Evolutionary conservation across 768 basidiomycete species (phyloP).

Genomic region (Cubamyces lactineus): DNA sequence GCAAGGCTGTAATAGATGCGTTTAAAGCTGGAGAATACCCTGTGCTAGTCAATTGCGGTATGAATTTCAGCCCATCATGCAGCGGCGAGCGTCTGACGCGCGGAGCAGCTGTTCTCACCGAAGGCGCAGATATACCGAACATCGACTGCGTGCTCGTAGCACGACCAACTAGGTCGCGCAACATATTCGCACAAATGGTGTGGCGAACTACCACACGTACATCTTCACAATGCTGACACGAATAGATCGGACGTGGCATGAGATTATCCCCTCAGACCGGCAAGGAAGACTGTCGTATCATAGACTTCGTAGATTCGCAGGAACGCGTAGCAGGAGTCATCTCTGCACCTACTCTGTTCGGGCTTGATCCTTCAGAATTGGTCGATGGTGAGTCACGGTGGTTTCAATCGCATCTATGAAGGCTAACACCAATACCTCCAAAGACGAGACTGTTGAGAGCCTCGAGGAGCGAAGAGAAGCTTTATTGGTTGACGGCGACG

Average conservation of each 20-base stretch:
- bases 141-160: slow-evolving; percentile 91
- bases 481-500: neutral
- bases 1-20: slow-evolving; percentile 60
- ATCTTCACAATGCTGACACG: neutral
- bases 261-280: slow-evolving; percentile 78
- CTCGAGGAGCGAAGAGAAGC: slow-evolving; percentile 48
- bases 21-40: slow-evolving; percentile 80
- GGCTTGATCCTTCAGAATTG: slow-evolving; percentile 73
- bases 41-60: slow-evolving; percentile 89
- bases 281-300: slow-evolving; percentile 83
- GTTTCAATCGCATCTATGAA: neutral
- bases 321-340: slow-evolving; percentile 70
- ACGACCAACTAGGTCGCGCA: slow-evolving; percentile 85
- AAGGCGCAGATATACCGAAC: slow-evolving; percentile 93
- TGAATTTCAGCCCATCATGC: slow-evolving; percentile 9
- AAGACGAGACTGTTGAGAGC: slow-evolving; percentile 56
- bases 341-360: slow-evolving; percentile 82
- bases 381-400: slow-evolving; percentile 54
- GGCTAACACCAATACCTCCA: slow-evolving; percentile 4
- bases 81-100: neutral
- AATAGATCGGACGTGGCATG: slow-evolving; percentile 92
- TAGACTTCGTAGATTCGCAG: slow-evolving; percentile 87
- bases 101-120: slow-evolving; percentile 77
- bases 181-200: slow-evolving; percentile 93
- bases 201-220: slow-evolving; percentile 13